Base-by-base conservation (phyloP, 192 early-diverging fungal species). In the Cetraspora pellucida region DNA sequence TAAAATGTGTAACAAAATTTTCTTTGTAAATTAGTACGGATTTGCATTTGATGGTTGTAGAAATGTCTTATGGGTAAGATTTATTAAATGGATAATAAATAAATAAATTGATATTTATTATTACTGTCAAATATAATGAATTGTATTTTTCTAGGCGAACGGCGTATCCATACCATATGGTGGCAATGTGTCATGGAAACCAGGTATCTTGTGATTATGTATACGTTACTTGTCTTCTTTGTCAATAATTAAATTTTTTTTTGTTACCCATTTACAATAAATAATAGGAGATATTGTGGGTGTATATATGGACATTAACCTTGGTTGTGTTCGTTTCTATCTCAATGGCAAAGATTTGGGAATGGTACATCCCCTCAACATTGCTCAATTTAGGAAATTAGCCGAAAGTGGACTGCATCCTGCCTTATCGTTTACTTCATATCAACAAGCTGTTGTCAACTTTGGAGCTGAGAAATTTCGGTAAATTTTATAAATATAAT, bases 31-130 rank as follows among this genome's bases (percentile, higher is more conserved):
- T 54, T 78, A 84, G 80, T 68, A 87, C 78, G 93, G 93, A 10
- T 95, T 94, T 79, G 89, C 92, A 17, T 93, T 85, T 78, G 94
- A 95, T 79, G 91, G 94, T 27, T 86, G 90, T 47, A 81, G 94
- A 13, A 88, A 81, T 28, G 83, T 88, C 70, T 90, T 92, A 37
- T 95, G 94, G 92, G 88, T 92, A 82, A 89, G 86, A 16, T 27
- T 69, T 47, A 27, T 54, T 4, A 54, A 14, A 23, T 17, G 0
- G 17, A 21, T 30, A 16, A 23, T 27, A 3, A 76, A 60, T 54
- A 77, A 11, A 71, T 72, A 52, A 45, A 67, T 72, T 28, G 19
- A 71, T 72, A 31, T 79, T 27, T 21, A 71, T 79, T 68, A 80
- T 80, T 59, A 52, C 71, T 76, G 19, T 21, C 63, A 23, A 23